phyloP scores from a whole-genome alignment of 1,139 yeast genomes.

The Casaregolazyma suthepensis region DNA sequence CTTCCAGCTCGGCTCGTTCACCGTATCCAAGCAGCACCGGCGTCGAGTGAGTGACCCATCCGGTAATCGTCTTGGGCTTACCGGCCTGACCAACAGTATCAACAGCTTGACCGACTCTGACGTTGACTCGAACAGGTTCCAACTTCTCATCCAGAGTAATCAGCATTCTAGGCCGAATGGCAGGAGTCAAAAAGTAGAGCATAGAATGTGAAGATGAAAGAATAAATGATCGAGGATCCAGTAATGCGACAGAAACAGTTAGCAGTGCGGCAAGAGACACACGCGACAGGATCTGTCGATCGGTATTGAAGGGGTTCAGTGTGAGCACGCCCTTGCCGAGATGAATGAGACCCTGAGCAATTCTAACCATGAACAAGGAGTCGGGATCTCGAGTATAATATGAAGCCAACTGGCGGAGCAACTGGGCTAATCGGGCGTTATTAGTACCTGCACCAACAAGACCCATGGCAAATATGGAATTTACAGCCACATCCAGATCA shows the following conservation, averaged over 20 bases:
- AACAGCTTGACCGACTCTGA: constrained; percentile 97
- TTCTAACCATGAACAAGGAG: constrained; percentile 84
- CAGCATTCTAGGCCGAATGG: constrained; percentile 89
- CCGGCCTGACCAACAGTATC: constrained; percentile 99
- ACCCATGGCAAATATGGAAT: constrained; percentile 96
- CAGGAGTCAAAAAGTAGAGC: constrained; percentile 80
- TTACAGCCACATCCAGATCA: constrained; percentile 89
- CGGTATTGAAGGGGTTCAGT: constrained; percentile 82
- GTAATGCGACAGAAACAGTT: constrained; percentile 75
- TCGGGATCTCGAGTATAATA: constrained; percentile 90
- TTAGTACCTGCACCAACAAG: constrained; percentile 98
- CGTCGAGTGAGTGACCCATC: constrained; percentile 98
- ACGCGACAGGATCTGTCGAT: constrained; percentile 80
- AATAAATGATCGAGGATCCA: constrained; percentile 73
- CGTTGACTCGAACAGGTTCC: constrained; percentile 87
- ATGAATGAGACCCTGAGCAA: constrained; percentile 92
- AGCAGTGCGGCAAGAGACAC: constrained; percentile 86
- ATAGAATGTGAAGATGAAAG: constrained; percentile 66
- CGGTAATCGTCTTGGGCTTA: constrained; percentile 96
- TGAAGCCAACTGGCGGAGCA: constrained; percentile 88
- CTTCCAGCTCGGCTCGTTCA: constrained; percentile 95
- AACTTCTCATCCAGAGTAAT: constrained; percentile 87
- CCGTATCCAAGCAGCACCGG: constrained; percentile 92
- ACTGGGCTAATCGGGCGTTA: constrained; percentile 95
- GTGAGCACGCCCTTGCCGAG: constrained; percentile 94